Evolutionary conservation across 164 flowering plant genomes (phyloP).

Genomic region (Chimonanthus praecox): DNA sequence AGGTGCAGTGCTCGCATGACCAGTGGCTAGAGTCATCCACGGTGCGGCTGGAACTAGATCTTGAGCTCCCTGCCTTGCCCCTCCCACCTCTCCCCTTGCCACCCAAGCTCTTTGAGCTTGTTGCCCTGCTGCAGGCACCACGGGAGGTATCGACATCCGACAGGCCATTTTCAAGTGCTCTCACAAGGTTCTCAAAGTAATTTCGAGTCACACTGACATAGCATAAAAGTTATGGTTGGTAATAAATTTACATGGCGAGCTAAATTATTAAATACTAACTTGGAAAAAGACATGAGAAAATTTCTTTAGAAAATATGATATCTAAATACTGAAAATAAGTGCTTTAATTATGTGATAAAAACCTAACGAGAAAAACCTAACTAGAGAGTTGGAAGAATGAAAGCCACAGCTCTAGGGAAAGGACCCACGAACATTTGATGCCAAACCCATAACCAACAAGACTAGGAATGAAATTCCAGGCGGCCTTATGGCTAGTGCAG

Average conservation of each 20-base stretch:
- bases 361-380: not conserved
- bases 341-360: too few species aligned
- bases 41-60: slow-evolving; percentile 34
- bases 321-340: too few species aligned
- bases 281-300: not conserved
- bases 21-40: slow-evolving; percentile 51
- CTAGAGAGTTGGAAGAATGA: not conserved
- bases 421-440: too few species aligned
- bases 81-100: slow-evolving; percentile 57
- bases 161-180: slow-evolving; percentile 77
- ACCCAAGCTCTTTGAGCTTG: slow-evolving; percentile 39
- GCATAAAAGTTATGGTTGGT: not conserved
- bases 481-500: too few species aligned
- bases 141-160: slow-evolving; percentile 61
- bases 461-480: too few species aligned
- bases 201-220: slow-evolving; percentile 68
- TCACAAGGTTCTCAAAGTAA: slow-evolving; percentile 85
- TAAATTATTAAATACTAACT: too few species aligned
- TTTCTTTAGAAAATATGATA: too few species aligned
- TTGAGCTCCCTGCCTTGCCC: slow-evolving; percentile 49
- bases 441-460: too few species aligned
- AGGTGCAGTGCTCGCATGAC: slow-evolving; percentile 83
- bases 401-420: not conserved
- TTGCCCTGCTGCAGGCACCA: slow-evolving; percentile 48
- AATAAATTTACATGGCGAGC: not conserved